Percentiles rank a stretch among this genome's conserved stretches.
Conservation (phyloP, 1,139 yeast genomes). For the Diutina sp. region DNA sequence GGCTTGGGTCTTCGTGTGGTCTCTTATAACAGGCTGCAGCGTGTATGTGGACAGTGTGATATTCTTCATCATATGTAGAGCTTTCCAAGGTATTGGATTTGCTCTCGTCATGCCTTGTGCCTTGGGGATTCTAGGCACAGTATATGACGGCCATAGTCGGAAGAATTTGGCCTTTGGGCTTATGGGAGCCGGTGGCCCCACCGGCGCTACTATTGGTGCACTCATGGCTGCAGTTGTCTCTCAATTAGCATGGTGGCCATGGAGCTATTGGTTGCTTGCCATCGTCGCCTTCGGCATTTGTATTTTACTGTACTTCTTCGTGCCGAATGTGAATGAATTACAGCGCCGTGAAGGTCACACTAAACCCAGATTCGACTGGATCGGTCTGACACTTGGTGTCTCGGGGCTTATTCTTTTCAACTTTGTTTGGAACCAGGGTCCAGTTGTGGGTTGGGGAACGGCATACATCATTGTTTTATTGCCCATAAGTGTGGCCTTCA, state of each 20-base stretch:
- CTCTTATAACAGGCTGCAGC: slow-evolving; percentile 35
- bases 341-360: slow-evolving; percentile 4
- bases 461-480: slow-evolving; percentile 34
- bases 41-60: slow-evolving; percentile 27
- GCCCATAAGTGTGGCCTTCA: slow-evolving; percentile 23
- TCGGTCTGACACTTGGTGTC: slow-evolving; percentile 35
- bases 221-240: slow-evolving; percentile 35
- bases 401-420: slow-evolving; percentile 34
- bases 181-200: slow-evolving; percentile 43
- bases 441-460: slow-evolving; percentile 38
- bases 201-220: slow-evolving; percentile 39
- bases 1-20: slow-evolving; percentile 29
- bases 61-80: slow-evolving; percentile 38
- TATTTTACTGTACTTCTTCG: slow-evolving; percentile 13
- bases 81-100: slow-evolving; percentile 43
- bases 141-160: slow-evolving; percentile 32
- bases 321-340: slow-evolving; percentile 16
- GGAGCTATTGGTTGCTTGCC: slow-evolving; percentile 36
- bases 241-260: slow-evolving; percentile 34
- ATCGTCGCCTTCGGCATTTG: slow-evolving; percentile 21
- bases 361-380: slow-evolving; percentile 21
- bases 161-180: slow-evolving; percentile 39
- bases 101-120: slow-evolving; percentile 41
- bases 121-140: slow-evolving; percentile 36
- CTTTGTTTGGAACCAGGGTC: slow-evolving; percentile 53